Base-by-base conservation (phyloP, 31 red algal genomes). In the Porphyra umbilicalis region DNA sequence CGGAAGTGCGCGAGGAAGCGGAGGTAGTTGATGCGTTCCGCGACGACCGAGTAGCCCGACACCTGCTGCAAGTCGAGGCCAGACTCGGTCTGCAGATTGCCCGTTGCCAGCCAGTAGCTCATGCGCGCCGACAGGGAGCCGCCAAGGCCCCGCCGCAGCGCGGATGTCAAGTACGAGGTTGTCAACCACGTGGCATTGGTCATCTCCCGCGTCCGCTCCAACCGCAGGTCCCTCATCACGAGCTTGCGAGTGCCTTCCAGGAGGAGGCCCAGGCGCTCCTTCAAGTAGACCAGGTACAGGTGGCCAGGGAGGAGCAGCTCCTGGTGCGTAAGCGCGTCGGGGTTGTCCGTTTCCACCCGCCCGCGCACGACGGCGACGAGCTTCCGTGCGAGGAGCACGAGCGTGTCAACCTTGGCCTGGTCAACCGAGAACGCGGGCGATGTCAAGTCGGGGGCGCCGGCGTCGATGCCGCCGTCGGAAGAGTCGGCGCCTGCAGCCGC, bases 1-100 rank as follows among this genome's bases (percentile, higher is more conserved):
- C 93, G 88, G 81, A 99, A 99, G 36, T 99, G 97, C 29, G 91
- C 77, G 32, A 95, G 86, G 77, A 89, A 99, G 38, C 97, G 82
- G 16, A 91, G 76, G 83, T 89, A 96, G 91, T 96, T 99, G 39
- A 96, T 94, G 40, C 97, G 86, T 44, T 99, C 97, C 11, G 97
- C 97, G 38, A 96, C 77, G 6, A 99, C 84, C 10, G 85, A 39
- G 42, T 91, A 96, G 33, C 97, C 97, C 1, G 87, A 40, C 20
- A 77, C 34, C 67, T 99, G 93, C 35, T 87, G 82, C 75, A 99
- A 85, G 38, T 99, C 97, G 33, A 95, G 80, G 11, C 85, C 88
- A 36, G 88, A 81, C 20, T 82, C 82, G 75, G 81, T 67, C 34
- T 82, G 81, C 11, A 95, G n/a, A 75, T 93, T 95, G 35, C 97